A percentile compares a stretch with the other conserved stretches of the same genome.
Evolutionary conservation across 768 basidiomycete species (phyloP).

Genomic region (Suillus alpinus): DNA sequence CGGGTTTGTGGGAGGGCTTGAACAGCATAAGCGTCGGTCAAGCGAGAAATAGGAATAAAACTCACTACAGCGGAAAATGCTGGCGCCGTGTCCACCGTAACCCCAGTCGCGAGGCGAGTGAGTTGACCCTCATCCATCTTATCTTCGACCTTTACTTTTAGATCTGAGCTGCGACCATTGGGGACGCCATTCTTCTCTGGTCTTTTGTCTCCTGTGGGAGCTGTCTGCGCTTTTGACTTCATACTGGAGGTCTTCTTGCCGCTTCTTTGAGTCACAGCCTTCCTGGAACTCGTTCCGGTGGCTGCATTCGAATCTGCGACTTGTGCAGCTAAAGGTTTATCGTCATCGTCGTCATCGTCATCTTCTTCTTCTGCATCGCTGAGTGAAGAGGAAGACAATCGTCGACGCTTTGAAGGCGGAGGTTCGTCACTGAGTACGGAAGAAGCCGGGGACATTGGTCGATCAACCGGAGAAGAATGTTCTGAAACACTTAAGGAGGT

Average conservation of each 20-base stretch:
- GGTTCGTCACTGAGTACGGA: slow-evolving; percentile 47
- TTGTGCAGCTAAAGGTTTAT: slow-evolving; percentile 52
- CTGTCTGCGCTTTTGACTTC: slow-evolving; percentile 59
- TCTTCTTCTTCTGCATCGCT: slow-evolving; percentile 40
- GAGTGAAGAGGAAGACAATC: slow-evolving; percentile 56
- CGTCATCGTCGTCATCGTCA: slow-evolving; percentile 58
- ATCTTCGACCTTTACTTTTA: slow-evolving; percentile 70
- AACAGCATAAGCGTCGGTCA: slow-evolving; percentile 9
- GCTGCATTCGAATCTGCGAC: slow-evolving; percentile 30
- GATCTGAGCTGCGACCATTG: slow-evolving; percentile 48
- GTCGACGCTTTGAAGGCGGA: slow-evolving; percentile 49
- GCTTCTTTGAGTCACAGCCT: slow-evolving; percentile 36
- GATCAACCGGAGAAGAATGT: slow-evolving; percentile 19
- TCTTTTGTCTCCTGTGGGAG: slow-evolving; percentile 43
- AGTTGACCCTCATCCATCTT: slow-evolving; percentile 78
- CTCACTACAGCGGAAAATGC: slow-evolving; percentile 47
- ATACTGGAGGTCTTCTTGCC: slow-evolving; percentile 58
- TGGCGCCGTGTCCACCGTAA: slow-evolving; percentile 67
- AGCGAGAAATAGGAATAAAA: slow-evolving; percentile 7
- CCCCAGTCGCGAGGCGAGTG: slow-evolving; percentile 74
- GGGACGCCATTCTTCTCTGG: slow-evolving; percentile 35
- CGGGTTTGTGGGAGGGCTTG: slow-evolving; percentile 56
- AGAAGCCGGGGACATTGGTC: slow-evolving; percentile 29
- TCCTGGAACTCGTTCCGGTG: slow-evolving; percentile 29
- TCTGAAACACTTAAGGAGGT: slow-evolving; percentile 20